Base-by-base conservation (phyloP, 2,329 filamentous ascomycete genomes). In the Emmonsiellopsis sp. region DNA sequence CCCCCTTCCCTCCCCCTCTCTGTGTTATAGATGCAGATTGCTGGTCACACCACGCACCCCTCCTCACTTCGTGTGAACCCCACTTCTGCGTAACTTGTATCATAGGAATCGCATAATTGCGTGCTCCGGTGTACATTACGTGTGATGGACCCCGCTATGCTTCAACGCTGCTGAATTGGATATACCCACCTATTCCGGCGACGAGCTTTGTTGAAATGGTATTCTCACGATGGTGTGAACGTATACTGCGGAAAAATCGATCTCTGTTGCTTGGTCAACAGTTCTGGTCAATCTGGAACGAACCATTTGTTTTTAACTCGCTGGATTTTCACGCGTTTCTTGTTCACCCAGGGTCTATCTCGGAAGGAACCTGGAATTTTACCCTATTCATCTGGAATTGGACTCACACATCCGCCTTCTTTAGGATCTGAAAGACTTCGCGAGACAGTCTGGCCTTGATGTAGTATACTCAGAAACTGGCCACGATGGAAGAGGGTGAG, bases 401-500 rank as follows among this genome's bases (percentile, higher is more conserved):
- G 76, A 90, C 87, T 91, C 88, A 93, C 86, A 80, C 81, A 62
- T 50, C 82, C 81, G 82, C 74, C 80, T 79, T 84, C 77, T 85
- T 76, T 90, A 98, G 93, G 93, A 98, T 75, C 84, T 98, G 52
- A 98, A 98, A 87, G 93, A 98, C 73, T 98, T 98, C 75, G 93
- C 93, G 58, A 90, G 93, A 70, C 89, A 94, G 73, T 94, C 92
- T 72, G 90, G 90, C 73, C 82, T 95, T 73, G 93, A 97, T 71
- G 93, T 98, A 61, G 93, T 98, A 66, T 98, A 95, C 72, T 96
- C 91, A 61, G 93, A 98, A 76, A 94, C 94, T 57, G 86, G 85
- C 64, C 87, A 86, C 61, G 89, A 94, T 70, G 89, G 90, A 61
- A 89, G 87, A 82, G 92, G 92, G 90, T 95, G 74, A 74, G 86